phyloP scores from a whole-genome alignment of 768 basidiomycete genomes.

The Clavaria fumosa region DNA sequence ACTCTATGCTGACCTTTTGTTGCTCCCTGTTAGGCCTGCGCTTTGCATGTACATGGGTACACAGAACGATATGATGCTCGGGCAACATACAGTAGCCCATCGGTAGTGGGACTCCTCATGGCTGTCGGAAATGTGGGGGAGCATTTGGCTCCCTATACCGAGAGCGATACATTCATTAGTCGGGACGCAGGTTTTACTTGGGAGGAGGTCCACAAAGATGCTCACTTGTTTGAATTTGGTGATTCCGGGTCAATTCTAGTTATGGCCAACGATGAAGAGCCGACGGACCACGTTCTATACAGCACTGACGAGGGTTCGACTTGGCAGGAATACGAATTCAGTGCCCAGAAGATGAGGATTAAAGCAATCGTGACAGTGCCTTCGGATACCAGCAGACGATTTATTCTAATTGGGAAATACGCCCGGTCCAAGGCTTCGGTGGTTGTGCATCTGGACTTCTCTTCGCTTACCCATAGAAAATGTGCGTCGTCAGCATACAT shows the following conservation, averaged over 20 bases:
- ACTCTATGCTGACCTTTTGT: no score
- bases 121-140: conserved; percentile 95
- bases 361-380: conserved; percentile 75
- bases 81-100: conserved; percentile 87
- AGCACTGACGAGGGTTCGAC: conserved; percentile 77
- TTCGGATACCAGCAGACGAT: conserved; percentile 78
- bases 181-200: conserved; percentile 96
- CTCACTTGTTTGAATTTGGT: conserved; percentile 95
- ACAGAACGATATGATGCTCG: conserved; percentile 83
- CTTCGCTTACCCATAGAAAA: conserved; percentile 50
- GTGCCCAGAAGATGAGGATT: conserved; percentile 58
- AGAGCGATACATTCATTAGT: conserved; percentile 91
- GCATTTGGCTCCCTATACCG: conserved; percentile 57
- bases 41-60: conserved; percentile 88
- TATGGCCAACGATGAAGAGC: conserved; percentile 89
- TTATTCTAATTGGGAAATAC: conserved; percentile 66
- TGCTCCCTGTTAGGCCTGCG: conserved; percentile 68
- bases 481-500: conserved; percentile 59
- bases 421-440: conserved; percentile 35
- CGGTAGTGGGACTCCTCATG: conserved; percentile 85
- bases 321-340: conserved; percentile 84
- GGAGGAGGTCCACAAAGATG: conserved; percentile 98
- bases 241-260: conserved; percentile 91
- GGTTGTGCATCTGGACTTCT: conserved; percentile 82
- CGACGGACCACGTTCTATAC: conserved; percentile 79